A percentile compares a stretch with the other conserved stretches of the same genome.
Evolutionary conservation across 2,329 filamentous ascomycete species (phyloP).

Genomic region (Aspergillus tubingensis): DNA sequence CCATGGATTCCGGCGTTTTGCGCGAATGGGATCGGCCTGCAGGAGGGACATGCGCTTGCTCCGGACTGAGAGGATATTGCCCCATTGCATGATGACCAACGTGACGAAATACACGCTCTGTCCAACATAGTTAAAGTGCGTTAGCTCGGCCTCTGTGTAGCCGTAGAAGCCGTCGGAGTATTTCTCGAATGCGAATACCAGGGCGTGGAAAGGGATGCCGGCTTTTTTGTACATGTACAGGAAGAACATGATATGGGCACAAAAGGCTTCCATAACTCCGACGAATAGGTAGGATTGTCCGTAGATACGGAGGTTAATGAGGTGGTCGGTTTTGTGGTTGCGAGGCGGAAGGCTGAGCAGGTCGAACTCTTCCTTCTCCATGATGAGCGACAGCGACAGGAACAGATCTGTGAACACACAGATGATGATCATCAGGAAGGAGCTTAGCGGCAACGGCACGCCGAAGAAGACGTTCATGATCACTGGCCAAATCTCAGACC

Average conservation of each 20-base stretch:
- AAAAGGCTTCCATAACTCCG: conserved; percentile 54
- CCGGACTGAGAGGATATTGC: conserved; percentile 55
- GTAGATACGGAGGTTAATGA: conserved; percentile 57
- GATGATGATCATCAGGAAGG: conserved; percentile 62
- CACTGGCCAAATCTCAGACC: conserved; percentile 61
- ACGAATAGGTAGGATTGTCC: conserved; percentile 56
- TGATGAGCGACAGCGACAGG: conserved; percentile 54
- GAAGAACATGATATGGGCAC: conserved; percentile 57
- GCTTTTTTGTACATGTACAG: conserved; percentile 54
- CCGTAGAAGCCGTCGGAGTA: conserved; percentile 54
- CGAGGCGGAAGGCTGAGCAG: conserved; percentile 55
- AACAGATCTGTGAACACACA: conserved; percentile 60
- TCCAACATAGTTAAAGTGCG: conserved; percentile 52
- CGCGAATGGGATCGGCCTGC: conserved; percentile 53
- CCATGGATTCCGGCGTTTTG: conserved; percentile 54
- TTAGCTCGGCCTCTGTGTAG: conserved; percentile 50
- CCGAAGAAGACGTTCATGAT: conserved; percentile 59
- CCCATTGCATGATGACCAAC: conserved; percentile 57
- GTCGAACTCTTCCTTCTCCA: conserved; percentile 60
- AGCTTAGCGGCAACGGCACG: conserved; percentile 53
- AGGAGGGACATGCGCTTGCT: conserved; percentile 56
- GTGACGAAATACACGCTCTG: conserved; percentile 59
- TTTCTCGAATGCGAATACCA: conserved; percentile 55
- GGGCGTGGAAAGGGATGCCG: conserved; percentile 49
- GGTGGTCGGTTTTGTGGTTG: conserved; percentile 53